phyloP scores from a whole-genome alignment of 305 asterid genomes.

The Fraxinus nigra region DNA sequence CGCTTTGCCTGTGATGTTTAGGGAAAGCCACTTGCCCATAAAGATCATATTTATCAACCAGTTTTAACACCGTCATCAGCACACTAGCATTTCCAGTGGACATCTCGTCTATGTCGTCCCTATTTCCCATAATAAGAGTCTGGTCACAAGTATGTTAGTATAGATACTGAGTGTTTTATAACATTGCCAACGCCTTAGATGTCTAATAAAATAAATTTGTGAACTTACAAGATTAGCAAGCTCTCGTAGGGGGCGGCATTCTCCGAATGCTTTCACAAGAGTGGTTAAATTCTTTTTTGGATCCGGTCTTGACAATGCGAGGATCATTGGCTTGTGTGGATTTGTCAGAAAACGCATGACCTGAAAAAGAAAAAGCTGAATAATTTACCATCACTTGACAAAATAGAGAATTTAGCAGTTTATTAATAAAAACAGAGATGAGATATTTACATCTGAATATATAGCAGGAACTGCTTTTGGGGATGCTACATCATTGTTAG shows the following conservation, averaged over 20 bases:
- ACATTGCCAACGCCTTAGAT: neutral
- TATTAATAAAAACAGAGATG: neutral
- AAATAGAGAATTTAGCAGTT: neutral
- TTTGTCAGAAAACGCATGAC: slow-evolving; percentile 82
- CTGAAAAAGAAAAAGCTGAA: slow-evolving; percentile 30
- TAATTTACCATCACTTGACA: neutral
- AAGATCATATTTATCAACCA: slow-evolving; percentile 78
- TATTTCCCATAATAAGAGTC: slow-evolving; percentile 90
- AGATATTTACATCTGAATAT: slow-evolving; percentile 71
- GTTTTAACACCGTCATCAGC: slow-evolving; percentile 71
- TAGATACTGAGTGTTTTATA: neutral
- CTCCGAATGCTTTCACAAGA: slow-evolving; percentile 89
- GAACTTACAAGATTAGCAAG: slow-evolving; percentile 85
- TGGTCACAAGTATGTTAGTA: slow-evolving; percentile 24
- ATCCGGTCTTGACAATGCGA: slow-evolving; percentile 89
- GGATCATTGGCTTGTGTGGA: slow-evolving; percentile 97
- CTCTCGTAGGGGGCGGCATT: slow-evolving; percentile 79
- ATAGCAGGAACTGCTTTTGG: slow-evolving; percentile 69
- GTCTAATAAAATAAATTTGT: neutral
- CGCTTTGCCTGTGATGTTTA: slow-evolving; percentile 84
- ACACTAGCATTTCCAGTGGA: slow-evolving; percentile 65
- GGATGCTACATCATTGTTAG: slow-evolving; percentile 51
- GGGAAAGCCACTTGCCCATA: slow-evolving; percentile 95
- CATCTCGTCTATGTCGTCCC: slow-evolving; percentile 90
- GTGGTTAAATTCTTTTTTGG: slow-evolving; percentile 87